Conservation (phyloP, 2,329 filamentous ascomycete species). For the Paecilomyces sp. region DNA sequence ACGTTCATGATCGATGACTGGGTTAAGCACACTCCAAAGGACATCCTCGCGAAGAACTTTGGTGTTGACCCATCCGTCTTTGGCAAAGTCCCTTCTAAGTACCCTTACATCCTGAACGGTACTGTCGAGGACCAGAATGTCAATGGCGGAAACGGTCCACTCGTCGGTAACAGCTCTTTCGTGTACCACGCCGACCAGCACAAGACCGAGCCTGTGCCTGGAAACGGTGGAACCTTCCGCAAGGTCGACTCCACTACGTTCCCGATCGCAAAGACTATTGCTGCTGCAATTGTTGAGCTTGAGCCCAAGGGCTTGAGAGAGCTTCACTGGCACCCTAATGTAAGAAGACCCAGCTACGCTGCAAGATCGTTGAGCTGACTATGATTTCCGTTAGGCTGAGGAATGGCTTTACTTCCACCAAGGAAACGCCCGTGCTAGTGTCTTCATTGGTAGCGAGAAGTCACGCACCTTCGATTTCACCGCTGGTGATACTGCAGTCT, state of each 20-base stretch:
- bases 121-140: constrained; percentile 45
- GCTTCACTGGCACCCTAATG: constrained; percentile 64
- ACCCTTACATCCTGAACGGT: constrained; percentile 57
- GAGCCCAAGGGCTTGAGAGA: constrained; percentile 58
- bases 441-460: constrained; percentile 55
- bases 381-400: constrained; percentile 42
- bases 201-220: constrained; percentile 50
- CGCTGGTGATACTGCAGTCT: constrained; percentile 61
- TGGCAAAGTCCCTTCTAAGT: constrained; percentile 48
- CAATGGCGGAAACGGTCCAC: constrained; percentile 40
- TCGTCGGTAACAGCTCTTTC: constrained; percentile 54
- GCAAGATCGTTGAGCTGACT: neutral
- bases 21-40: constrained; percentile 58
- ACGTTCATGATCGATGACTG: constrained; percentile 68
- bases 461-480: constrained; percentile 61
- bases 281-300: constrained; percentile 57
- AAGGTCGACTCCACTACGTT: constrained; percentile 64
- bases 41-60: constrained; percentile 62
- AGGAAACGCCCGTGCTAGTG: constrained; percentile 54
- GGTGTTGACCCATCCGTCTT: constrained; percentile 56
- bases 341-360: constrained; percentile 24
- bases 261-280: constrained; percentile 58
- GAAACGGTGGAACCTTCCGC: constrained; percentile 54
- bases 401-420: constrained; percentile 67
- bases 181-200: constrained; percentile 55